Percentiles rank a stretch among this genome's conserved stretches.
phyloP scores from a whole-genome alignment of 768 basidiomycete genomes.

The Rickenella mellea region DNA sequence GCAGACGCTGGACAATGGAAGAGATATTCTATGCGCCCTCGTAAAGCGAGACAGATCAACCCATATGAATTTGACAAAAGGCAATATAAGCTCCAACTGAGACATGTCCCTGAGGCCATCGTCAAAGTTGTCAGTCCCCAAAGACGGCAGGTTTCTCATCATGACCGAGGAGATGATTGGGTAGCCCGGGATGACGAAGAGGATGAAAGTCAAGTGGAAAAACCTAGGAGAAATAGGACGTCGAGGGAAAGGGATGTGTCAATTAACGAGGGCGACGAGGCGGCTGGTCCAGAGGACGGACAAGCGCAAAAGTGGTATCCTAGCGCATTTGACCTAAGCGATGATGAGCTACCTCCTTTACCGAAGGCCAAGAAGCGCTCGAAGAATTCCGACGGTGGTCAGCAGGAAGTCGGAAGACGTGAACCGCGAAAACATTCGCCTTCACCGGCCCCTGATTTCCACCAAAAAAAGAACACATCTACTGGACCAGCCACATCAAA shows the following conservation, averaged over 20 bases:
- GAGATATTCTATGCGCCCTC: constrained; percentile 47
- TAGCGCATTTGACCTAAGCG: neutral
- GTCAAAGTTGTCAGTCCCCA: constrained; percentile 35
- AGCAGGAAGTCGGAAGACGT: too few relatives aligned
- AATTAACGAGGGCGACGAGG: neutral
- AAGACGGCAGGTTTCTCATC: neutral
- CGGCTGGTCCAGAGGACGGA: neutral
- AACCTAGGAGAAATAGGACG: constrained; percentile 12
- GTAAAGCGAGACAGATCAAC: constrained; percentile 45
- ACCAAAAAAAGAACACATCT: too few relatives aligned
- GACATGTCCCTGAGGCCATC: constrained; percentile 56
- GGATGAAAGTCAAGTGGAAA: constrained; percentile 7
- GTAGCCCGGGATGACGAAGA: constrained; percentile 14
- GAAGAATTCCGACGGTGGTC: too few relatives aligned
- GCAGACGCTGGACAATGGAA: neutral
- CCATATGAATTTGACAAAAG: constrained; percentile 53
- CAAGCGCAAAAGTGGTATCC: neutral
- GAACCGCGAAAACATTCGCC: too few relatives aligned
- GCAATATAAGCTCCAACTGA: constrained; percentile 42
- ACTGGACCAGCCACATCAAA: too few relatives aligned
- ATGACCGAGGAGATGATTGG: constrained; percentile 1
- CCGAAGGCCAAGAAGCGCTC: too few relatives aligned
- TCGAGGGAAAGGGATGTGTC: neutral
- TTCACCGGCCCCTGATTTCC: too few relatives aligned
- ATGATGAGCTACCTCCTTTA: neutral